Evolutionary conservation across 768 basidiomycete species (phyloP).

Genomic region (Termitomyces sp.): DNA sequence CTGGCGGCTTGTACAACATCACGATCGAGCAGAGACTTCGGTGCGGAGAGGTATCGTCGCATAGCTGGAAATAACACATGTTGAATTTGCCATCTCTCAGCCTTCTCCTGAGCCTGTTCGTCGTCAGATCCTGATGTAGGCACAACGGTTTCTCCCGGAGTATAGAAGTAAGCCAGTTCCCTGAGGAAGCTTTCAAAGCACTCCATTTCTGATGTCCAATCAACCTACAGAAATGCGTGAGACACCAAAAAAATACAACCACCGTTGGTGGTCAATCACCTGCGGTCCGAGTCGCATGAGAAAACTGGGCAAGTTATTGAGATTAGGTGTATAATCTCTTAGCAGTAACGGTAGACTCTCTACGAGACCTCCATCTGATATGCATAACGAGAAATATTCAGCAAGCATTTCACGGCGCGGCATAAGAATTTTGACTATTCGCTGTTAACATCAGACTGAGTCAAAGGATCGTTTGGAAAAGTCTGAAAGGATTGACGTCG

Average conservation of each 20-base stretch:
- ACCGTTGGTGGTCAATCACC: constrained; percentile 35
- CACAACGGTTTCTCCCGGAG: constrained; percentile 46
- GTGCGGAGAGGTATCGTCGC: constrained; percentile 68
- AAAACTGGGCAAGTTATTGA: constrained; percentile 85
- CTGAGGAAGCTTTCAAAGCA: constrained; percentile 85
- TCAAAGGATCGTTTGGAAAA: background rate
- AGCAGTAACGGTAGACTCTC: constrained; percentile 78
- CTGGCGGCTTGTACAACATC: constrained; percentile 87
- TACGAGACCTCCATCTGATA: constrained; percentile 63
- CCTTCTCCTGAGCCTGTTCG: constrained; percentile 41
- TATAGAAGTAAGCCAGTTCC: constrained; percentile 90
- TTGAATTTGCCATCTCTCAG: constrained; percentile 81
- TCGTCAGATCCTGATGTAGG: constrained; percentile 20
- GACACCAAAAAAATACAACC: background rate
- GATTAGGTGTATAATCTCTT: constrained; percentile 83
- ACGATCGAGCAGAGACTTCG: constrained; percentile 55
- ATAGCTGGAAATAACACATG: constrained; percentile 87
- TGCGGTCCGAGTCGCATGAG: constrained; percentile 91
- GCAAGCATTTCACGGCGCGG: constrained; percentile 74
- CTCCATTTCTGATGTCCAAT: constrained; percentile 80
- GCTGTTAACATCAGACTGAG: constrained; percentile 30
- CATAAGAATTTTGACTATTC: constrained; percentile 56
- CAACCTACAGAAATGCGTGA: constrained; percentile 47
- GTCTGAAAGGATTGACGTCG: constrained; percentile 46
- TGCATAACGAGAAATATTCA: constrained; percentile 84